A percentile compares a stretch with the other conserved stretches of the same genome.
phyloP scores from a whole-genome alignment of 2,329 filamentous ascomycete genomes.

The Berkeleyomyces rouxiae region DNA sequence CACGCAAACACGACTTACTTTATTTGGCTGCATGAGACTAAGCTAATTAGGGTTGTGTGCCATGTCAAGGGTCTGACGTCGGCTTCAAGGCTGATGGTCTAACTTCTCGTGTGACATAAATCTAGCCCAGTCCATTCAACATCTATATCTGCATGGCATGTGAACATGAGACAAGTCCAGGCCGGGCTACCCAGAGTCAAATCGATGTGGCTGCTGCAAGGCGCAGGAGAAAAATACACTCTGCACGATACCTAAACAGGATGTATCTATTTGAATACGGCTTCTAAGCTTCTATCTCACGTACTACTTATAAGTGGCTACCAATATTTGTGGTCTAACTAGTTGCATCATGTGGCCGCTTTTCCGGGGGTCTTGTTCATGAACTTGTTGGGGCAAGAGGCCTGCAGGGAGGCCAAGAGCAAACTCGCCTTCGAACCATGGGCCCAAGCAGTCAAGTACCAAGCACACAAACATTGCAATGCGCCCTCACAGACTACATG shows the following conservation, averaged over 20 bases:
- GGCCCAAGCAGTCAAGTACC: too few species aligned
- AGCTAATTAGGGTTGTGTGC: too few species aligned
- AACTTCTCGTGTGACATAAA: too few species aligned
- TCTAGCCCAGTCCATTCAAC: not conserved
- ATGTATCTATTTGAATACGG: not conserved
- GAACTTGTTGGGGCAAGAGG: not conserved
- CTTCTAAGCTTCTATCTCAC: too few species aligned
- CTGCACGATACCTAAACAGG: slow-evolving; percentile 6
- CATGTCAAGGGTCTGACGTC: too few species aligned
- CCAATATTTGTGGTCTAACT: too few species aligned
- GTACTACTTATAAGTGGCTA: too few species aligned
- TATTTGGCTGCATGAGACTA: too few species aligned
- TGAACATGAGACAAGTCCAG: not conserved
- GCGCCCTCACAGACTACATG: too few species aligned
- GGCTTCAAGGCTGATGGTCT: too few species aligned
- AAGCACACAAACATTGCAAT: too few species aligned
- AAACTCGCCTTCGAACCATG: not conserved
- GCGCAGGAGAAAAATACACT: slow-evolving; percentile 10
- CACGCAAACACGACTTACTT: not conserved
- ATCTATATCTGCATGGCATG: not conserved
- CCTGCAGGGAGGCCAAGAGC: not conserved
- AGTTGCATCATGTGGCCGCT: not conserved
- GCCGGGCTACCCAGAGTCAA: not conserved
- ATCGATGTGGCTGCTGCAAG: not conserved
- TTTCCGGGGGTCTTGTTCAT: not conserved